phyloP scores from a whole-genome alignment of 2,329 filamentous ascomycete genomes.

The Epichloe uncinata region DNA sequence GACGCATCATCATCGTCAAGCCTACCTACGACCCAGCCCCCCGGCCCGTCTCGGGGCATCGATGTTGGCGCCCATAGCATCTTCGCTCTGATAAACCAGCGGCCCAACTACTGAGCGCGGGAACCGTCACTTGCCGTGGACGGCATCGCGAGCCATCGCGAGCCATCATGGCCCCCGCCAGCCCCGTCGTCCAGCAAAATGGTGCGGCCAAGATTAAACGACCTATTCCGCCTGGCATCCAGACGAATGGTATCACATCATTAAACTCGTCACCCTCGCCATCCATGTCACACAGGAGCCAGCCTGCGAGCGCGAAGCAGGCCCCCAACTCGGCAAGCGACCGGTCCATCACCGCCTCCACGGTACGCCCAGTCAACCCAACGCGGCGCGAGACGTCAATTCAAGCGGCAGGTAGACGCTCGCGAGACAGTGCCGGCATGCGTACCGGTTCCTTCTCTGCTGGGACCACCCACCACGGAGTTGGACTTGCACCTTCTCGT shows the following conservation, averaged over 20 bases:
- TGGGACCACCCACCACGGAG: conserved; percentile 25
- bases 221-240: conserved; percentile 49
- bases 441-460: conserved; percentile 33
- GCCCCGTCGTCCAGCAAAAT: conserved; percentile 31
- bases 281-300: conserved; percentile 42
- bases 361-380: conserved; percentile 40
- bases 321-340: conserved; percentile 22
- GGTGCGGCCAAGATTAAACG: conserved; percentile 51
- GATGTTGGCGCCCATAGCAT: conserved; percentile 7
- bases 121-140: background rate
- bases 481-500: conserved; percentile 42
- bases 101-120: conserved; percentile 2
- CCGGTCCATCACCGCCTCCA: conserved; percentile 25
- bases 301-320: conserved; percentile 30
- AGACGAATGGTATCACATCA: conserved; percentile 47
- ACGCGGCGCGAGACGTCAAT: conserved; percentile 42
- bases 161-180: conserved; percentile 41
- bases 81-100: background rate
- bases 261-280: conserved; percentile 48
- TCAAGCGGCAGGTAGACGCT: conserved; percentile 31
- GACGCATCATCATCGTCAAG: background rate
- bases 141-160: conserved; percentile 13
- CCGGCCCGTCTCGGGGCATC: conserved; percentile 4
- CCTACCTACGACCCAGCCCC: background rate
- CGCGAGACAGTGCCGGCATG: conserved; percentile 36